Evolutionary conservation across 2,329 filamentous ascomycete genomes (phyloP).

Genomic region (Xylaria sp.): DNA sequence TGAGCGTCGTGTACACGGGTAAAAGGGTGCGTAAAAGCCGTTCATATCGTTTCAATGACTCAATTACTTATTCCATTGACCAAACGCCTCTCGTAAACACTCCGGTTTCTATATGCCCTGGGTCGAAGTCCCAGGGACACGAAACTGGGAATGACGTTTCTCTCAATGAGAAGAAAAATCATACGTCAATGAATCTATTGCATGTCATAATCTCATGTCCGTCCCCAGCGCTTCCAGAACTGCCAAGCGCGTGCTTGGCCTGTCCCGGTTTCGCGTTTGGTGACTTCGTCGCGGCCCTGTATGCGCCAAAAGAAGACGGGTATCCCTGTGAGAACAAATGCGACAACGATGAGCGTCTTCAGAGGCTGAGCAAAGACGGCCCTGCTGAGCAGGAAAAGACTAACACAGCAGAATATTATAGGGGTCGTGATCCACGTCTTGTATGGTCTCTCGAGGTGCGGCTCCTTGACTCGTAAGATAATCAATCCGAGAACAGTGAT

Average conservation of each 20-base stretch:
- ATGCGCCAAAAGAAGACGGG: slow-evolving; percentile 88
- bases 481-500: slow-evolving; percentile 90
- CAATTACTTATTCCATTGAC: not conserved
- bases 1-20: not conserved
- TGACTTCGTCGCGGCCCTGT: slow-evolving; percentile 53
- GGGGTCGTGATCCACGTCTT: slow-evolving; percentile 95
- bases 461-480: slow-evolving; percentile 80
- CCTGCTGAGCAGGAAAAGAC: slow-evolving; percentile 80
- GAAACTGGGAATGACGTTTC: slow-evolving; percentile 1
- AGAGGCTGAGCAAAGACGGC: slow-evolving; percentile 87
- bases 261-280: slow-evolving; percentile 38
- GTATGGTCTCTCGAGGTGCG: slow-evolving; percentile 83
- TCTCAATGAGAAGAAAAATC: slow-evolving; percentile 6
- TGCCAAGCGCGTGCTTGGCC: slow-evolving; percentile 47
- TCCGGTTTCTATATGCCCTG: not conserved
- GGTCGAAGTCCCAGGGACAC: not conserved
- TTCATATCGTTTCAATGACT: slow-evolving; percentile 1
- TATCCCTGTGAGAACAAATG: slow-evolving; percentile 76
- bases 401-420: slow-evolving; percentile 97
- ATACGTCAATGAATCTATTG: slow-evolving; percentile 11
- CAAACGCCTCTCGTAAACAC: slow-evolving; percentile 4
- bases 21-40: not conserved
- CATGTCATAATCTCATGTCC: slow-evolving; percentile 23
- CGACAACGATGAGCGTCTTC: slow-evolving; percentile 82
- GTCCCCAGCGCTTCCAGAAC: slow-evolving; percentile 49